Evolutionary conservation across 1,284 basidiomycete genomes (phyloP).

Genomic region (Cutaneotrichosporon cutaneum): DNA sequence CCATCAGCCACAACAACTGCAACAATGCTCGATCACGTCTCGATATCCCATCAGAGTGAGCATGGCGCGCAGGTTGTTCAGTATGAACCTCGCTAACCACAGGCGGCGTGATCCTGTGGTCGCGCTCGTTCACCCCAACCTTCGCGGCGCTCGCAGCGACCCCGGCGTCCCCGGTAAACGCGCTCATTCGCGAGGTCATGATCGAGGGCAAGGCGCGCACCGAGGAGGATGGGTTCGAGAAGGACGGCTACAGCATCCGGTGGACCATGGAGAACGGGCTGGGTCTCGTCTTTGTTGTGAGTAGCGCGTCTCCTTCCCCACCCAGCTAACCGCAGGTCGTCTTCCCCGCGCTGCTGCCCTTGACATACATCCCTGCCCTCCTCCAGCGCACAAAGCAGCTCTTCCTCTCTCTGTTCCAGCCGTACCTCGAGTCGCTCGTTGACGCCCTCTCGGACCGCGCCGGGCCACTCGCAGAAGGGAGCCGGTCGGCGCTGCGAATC

Average conservation of each 20-base stretch:
- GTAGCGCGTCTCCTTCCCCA: slow-evolving; percentile 39
- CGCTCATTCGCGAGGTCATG: slow-evolving; percentile 81
- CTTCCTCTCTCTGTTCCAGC: slow-evolving; percentile 80
- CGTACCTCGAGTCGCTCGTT: slow-evolving; percentile 75
- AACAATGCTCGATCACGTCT: slow-evolving; percentile 84
- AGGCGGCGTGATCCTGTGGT: slow-evolving; percentile 93
- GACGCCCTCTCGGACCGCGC: slow-evolving; percentile 66
- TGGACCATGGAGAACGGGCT: slow-evolving; percentile 92
- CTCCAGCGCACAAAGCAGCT: slow-evolving; percentile 73
- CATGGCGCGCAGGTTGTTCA: slow-evolving; percentile 15
- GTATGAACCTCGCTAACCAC: neutral
- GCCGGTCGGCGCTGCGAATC: slow-evolving; percentile 30
- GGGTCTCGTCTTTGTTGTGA: slow-evolving; percentile 88
- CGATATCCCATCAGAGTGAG: slow-evolving; percentile 81
- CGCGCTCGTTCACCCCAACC: slow-evolving; percentile 83
- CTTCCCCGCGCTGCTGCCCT: slow-evolving; percentile 92
- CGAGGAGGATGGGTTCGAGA: slow-evolving; percentile 75
- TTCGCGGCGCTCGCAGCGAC: slow-evolving; percentile 70
- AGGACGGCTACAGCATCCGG: slow-evolving; percentile 84
- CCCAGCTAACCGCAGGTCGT: slow-evolving; percentile 64
- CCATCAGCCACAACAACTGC: neutral
- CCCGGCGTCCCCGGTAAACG: slow-evolving; percentile 82
- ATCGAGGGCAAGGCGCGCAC: slow-evolving; percentile 64
- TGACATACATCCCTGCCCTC: slow-evolving; percentile 90
- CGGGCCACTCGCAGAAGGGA: slow-evolving; percentile 44